Evolutionary conservation across 148 eudicot genomes (phyloP), one percentile per base, ranked within the genome.

Genomic region (Fallopia convolvulus): DNA sequence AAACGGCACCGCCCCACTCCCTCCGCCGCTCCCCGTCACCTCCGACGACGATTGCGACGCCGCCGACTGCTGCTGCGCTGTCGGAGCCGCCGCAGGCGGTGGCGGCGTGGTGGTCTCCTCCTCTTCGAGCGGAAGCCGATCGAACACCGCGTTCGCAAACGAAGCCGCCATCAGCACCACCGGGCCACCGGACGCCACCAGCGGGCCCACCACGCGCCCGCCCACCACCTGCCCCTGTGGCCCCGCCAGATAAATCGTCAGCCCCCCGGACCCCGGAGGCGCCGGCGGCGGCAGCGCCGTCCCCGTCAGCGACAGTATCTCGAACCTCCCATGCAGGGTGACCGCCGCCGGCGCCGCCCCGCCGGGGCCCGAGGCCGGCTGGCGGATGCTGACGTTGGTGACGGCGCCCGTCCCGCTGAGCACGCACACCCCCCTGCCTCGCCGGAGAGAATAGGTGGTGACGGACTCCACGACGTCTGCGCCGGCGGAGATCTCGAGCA

Each of bases 291-390:
- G 80, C 7, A 77, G 75, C 26, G 82, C 82, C 6, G 88, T 80
- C 40, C 88, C 88, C 0, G 83, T 80, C 4, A 85, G 8, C 0
- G 85, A 80, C 11, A 85, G 20, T 3, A 85, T 79, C 70, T 85
- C 87, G 33, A 85, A 85, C 61, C 85, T 77, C 40, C 87, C 87
- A 39, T 82, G 87, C 9, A 85, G 46, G 0, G 83, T 82, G 75
- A 85, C 76, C 39, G 82, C 87, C 70, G 41, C 40, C 40, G 70
- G 18, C 18, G 70, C 72, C 36, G 33, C 63, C 18, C n/a, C 55
- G 21, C 79, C 72, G 4, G 82, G 78, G 0, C 68, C 76, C 3
- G 72, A 20, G 20, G 68, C 84, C 5, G 85, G 83, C 39, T 82
- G 85, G 23, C 85, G 75, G 65, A 85, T 76, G 8, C 80, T 85